A percentile compares a stretch with the other conserved stretches of the same genome.
These are phyloP conservation scores for Aphanomyces stellatus DNA, from an alignment of 352 stramenopile genomes.

Conservation along the genomic window DNA sequence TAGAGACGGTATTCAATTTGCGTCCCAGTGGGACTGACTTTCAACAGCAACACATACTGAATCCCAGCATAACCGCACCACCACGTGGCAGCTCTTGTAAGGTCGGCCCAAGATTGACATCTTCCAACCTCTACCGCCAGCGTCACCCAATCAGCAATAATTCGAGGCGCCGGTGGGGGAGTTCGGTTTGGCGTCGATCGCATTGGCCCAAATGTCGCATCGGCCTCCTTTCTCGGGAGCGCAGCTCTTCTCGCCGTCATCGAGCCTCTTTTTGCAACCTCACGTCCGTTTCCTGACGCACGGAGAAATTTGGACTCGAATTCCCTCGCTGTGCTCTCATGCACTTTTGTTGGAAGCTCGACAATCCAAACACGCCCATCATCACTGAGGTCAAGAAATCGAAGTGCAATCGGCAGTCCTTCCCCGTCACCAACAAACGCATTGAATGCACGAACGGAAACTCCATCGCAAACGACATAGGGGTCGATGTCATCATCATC, in stretches of 20 bases:
- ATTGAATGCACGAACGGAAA: conserved; percentile 25
- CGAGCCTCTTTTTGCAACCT: conserved; percentile 16
- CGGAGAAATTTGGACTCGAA: conserved; percentile 10
- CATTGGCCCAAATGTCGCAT: conserved; percentile 23
- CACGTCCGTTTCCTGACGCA: conserved; percentile 14
- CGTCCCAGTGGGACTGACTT: neutral
- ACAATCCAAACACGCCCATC: conserved; percentile 21
- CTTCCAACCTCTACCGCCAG: conserved; percentile 23
- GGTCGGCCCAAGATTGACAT: conserved; percentile 18
- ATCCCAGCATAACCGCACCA: conserved; percentile 22
- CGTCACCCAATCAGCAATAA: conserved; percentile 20
- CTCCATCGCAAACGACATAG: conserved; percentile 23
- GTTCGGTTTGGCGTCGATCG: conserved; percentile 10
- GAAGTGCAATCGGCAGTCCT: conserved; percentile 19
- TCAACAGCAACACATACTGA: conserved; percentile 25
- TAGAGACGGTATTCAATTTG: conserved; percentile 19
- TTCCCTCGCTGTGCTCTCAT: conserved; percentile 18
- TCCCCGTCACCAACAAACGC: conserved; percentile 22
- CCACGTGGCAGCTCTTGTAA: conserved; percentile 15
- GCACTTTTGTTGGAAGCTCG: conserved; percentile 15
- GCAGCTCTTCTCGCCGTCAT: conserved; percentile 17
- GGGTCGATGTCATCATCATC: conserved; percentile 20
- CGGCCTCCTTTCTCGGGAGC: conserved; percentile 22
- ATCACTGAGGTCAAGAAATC: conserved; percentile 21
- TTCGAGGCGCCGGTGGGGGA: neutral